Conservation (phyloP, 495 filamentous ascomycete species). For the Xylona heveae region DNA sequence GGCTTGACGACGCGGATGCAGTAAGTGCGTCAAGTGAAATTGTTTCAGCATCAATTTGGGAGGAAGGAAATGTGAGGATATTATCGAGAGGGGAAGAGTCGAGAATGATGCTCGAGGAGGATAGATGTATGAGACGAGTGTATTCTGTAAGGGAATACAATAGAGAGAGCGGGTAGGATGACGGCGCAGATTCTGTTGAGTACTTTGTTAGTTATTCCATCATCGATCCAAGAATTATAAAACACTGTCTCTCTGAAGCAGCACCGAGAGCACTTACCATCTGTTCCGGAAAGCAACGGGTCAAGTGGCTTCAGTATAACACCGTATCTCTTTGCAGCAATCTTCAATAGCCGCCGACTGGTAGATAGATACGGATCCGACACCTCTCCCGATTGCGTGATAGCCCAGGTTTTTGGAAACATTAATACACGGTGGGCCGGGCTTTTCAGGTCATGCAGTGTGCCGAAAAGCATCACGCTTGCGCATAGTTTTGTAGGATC, state of each 20-base stretch:
- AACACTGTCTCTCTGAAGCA: neutral
- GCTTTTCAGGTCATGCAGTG: slow-evolving; percentile 19
- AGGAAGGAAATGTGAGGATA: slow-evolving; percentile 21
- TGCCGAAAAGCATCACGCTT: slow-evolving; percentile 23
- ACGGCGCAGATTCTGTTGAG: slow-evolving; percentile 8
- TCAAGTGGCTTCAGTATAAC: slow-evolving; percentile 21
- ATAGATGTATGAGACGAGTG: slow-evolving; percentile 20
- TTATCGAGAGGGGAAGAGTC: slow-evolving; percentile 20
- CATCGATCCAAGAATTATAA: neutral
- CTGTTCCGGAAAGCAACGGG: slow-evolving; percentile 6
- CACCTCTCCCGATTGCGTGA: slow-evolving; percentile 14
- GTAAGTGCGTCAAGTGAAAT: too few relatives aligned
- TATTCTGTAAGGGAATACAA: slow-evolving; percentile 19
- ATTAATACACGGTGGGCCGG: slow-evolving; percentile 20
- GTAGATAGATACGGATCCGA: slow-evolving; percentile 15
- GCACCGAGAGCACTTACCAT: slow-evolving; percentile 4
- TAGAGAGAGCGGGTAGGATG: slow-evolving; percentile 17
- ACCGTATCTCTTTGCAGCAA: slow-evolving; percentile 18
- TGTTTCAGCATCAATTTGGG: too few relatives aligned
- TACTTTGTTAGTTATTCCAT: neutral
- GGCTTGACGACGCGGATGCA: too few relatives aligned
- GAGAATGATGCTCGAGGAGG: slow-evolving; percentile 19
- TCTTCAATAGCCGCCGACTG: slow-evolving; percentile 19
- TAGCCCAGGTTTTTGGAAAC: slow-evolving; percentile 21
- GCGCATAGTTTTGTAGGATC: slow-evolving; percentile 22